A percentile compares a stretch with the other conserved stretches of the same genome.
Conservation (phyloP, 768 basidiomycete genomes). For the Boletus tomentosulus region DNA sequence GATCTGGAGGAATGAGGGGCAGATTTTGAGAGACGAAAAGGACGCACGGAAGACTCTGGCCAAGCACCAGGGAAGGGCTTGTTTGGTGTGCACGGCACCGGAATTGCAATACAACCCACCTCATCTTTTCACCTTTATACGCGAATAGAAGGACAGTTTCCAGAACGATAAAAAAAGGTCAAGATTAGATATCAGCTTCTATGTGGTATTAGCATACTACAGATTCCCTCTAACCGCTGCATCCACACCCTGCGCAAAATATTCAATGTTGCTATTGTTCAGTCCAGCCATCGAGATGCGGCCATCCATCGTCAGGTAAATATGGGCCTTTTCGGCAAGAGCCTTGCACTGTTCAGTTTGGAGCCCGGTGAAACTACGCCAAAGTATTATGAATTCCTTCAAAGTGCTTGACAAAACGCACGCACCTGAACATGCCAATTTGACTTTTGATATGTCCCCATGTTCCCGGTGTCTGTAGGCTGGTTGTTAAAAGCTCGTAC, state of each 20-base stretch:
- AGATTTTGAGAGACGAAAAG: background rate
- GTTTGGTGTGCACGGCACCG: background rate
- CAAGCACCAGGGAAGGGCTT: conserved; percentile 22
- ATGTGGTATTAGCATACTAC: conserved; percentile 37
- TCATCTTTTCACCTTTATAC: conserved; percentile 22
- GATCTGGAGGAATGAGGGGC: conserved; percentile 4
- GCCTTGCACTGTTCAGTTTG: conserved; percentile 73
- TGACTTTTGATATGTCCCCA: conserved; percentile 96
- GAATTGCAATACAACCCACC: conserved; percentile 18
- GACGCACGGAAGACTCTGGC: conserved; percentile 21
- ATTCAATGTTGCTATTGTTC: conserved; percentile 78
- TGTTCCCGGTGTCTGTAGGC: conserved; percentile 84
- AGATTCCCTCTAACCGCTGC: conserved; percentile 75
- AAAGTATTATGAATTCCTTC: conserved; percentile 1
- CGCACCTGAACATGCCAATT: conserved; percentile 96
- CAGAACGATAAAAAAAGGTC: conserved; percentile 9
- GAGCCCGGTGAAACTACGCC: conserved; percentile 77
- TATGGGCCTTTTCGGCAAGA: conserved; percentile 82
- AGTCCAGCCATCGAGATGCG: conserved; percentile 93
- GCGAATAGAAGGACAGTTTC: conserved; percentile 11
- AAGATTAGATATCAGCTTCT: conserved; percentile 21
- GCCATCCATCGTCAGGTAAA: conserved; percentile 93
- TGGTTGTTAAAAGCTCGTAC: conserved; percentile 70
- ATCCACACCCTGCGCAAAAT: conserved; percentile 86
- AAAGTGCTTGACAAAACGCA: conserved; percentile 2